Evolutionary conservation across 352 stramenopile genomes (phyloP), one percentile per base, ranked within the genome.

Genomic region (Pythium brassicae): DNA sequence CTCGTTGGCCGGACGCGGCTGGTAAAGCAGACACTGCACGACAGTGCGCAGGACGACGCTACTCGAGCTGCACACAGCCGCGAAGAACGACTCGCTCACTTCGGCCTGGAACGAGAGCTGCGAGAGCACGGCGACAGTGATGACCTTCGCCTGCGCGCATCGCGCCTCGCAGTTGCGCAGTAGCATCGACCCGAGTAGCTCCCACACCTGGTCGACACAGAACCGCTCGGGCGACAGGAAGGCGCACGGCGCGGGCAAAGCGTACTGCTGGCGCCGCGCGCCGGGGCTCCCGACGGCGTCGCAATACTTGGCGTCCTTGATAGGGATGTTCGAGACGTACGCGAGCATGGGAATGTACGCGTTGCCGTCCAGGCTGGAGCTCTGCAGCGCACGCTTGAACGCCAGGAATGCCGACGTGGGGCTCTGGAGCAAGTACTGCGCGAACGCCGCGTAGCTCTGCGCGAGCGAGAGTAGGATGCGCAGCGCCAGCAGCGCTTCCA

Each of bases 341-440:
- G 78, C 80, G 15, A 93, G 47, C 4, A 93, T 40, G 0, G 80
- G 78, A 1, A 78, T 83, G 59, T 75, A 89, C 25, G 78, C 63
- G 46, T 71, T 73, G 32, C 51, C 75, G 27, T 87, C 62, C 0
- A 56, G 69, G 47, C 69, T 83, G 57, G 84, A 86, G 8, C 44
- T 44, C 29, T 58, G 37, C 4, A 93, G 49, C 17, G 68, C 72
- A 20, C 65, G 48, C 53, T 85, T 85, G 27, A 93, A 53, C 20
- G 71, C 82, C 3, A 64, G 44, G 4, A 68, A 27, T 17, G 75
- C 37, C 22, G 59, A 26, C 0, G 53, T 57, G 1, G 64, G 62
- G 29, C 57, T 78, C 25, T 68, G 59, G 17, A 83, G 57, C 0
- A 93, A 12, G 44, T 88, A 58, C 3, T 81, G 70, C 3, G 74